phyloP scores from a whole-genome alignment of 2,329 filamentous ascomycete species.

The Monilinia fructigena region DNA sequence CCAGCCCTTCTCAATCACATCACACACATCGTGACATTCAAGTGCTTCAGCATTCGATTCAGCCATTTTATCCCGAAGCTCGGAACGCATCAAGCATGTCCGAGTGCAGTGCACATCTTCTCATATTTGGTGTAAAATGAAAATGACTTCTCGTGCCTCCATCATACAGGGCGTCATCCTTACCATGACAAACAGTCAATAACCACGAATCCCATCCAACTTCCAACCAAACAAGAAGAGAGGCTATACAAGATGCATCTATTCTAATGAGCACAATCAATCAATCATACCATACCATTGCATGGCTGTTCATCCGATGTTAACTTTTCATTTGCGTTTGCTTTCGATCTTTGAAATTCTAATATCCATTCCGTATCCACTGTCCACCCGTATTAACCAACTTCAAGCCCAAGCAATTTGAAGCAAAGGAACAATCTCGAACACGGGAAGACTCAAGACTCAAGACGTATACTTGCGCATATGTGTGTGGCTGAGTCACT shows the following conservation, averaged over 20 bases:
- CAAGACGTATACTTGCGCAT: neutral
- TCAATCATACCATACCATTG: neutral
- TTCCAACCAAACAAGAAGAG: neutral
- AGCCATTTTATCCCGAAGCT: conserved; percentile 8
- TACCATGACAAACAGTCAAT: conserved; percentile 11
- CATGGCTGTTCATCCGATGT: conserved; percentile 14
- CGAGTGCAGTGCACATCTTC: conserved; percentile 2
- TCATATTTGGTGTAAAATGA: neutral
- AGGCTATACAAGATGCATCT: neutral
- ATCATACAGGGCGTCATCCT: conserved; percentile 10
- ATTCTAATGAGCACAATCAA: neutral
- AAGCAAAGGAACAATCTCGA: conserved; percentile 1
- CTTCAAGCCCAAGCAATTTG: neutral
- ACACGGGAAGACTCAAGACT: neutral
- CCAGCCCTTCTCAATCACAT: neutral
- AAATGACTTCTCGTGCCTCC: neutral
- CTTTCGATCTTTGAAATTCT: neutral
- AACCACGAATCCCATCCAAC: neutral
- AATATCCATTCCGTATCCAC: neutral
- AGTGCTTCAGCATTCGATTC: neutral
- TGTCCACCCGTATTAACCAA: neutral
- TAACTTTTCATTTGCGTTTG: neutral
- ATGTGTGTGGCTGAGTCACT: conserved; percentile 20
- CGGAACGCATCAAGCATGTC: conserved; percentile 17
- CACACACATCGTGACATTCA: conserved; percentile 7